A percentile compares a stretch with the other conserved stretches of the same genome.
Evolutionary conservation across 352 stramenopile species (phyloP).

Genomic region (Blastocystis sp.): DNA sequence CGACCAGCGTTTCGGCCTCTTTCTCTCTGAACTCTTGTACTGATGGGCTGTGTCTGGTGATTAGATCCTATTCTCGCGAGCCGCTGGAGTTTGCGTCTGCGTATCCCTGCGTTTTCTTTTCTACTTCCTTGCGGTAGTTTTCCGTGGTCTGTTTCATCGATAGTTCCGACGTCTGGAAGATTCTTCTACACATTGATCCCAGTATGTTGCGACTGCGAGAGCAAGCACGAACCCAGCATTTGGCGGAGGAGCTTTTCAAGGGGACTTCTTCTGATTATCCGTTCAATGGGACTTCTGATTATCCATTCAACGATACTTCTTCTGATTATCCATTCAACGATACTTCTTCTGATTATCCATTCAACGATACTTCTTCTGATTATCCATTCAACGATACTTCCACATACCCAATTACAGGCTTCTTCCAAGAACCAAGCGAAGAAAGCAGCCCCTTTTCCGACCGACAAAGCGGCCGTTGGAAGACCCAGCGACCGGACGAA

Average conservation of each 20-base stretch:
- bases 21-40: constrained; percentile 10
- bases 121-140: neutral
- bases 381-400: too few species aligned
- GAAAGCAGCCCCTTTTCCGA: too few species aligned
- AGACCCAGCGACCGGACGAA: too few species aligned
- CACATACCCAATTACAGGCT: too few species aligned
- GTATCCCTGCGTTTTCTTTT: constrained; percentile 15
- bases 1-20: neutral
- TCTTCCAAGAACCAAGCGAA: too few species aligned
- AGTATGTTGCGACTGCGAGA: neutral
- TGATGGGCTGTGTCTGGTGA: neutral
- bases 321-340: too few species aligned
- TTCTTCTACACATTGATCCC: neutral
- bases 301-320: neutral
- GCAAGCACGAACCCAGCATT: neutral
- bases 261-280: too few species aligned
- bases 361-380: too few species aligned
- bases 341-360: too few species aligned
- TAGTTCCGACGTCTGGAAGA: constrained; percentile 29
- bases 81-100: neutral
- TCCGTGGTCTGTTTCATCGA: neutral
- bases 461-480: too few species aligned
- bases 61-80: neutral
- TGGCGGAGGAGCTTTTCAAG: neutral
- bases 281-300: too few species aligned